These are phyloP conservation scores for Metarhizium robertsii DNA, from an alignment of 2,329 filamentous ascomycete genomes.

Conservation along the genomic window DNA sequence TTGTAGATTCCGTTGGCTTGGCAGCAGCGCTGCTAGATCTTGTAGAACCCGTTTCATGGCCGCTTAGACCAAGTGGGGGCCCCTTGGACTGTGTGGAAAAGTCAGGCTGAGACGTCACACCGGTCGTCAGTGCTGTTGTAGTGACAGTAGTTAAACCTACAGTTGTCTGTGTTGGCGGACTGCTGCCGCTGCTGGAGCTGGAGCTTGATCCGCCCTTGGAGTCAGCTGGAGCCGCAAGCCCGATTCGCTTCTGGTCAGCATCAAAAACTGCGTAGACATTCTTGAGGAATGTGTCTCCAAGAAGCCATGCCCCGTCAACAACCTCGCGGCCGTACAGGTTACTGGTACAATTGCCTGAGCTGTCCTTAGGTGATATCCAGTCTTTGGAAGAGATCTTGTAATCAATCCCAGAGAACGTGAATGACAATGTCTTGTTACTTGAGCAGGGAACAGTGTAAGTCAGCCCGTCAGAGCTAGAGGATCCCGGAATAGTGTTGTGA, in stretches of 20 bases:
- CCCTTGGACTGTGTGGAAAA: neutral
- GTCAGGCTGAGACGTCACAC: neutral
- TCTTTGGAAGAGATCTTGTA: conserved; percentile 63
- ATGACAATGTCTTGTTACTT: conserved; percentile 47
- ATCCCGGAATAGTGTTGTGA: conserved; percentile 58
- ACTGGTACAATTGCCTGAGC: conserved; percentile 49
- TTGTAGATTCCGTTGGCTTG: conserved; percentile 6
- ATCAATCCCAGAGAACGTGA: conserved; percentile 58
- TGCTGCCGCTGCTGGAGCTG: neutral
- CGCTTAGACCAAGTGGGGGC: conserved; percentile 10
- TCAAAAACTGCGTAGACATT: conserved; percentile 87
- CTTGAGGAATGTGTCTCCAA: conserved; percentile 80
- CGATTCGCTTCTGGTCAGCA: conserved; percentile 56
- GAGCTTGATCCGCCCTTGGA: neutral
- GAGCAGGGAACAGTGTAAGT: conserved; percentile 68
- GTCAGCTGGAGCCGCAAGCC: conserved; percentile 8
- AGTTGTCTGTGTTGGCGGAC: neutral
- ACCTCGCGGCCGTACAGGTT: conserved; percentile 67
- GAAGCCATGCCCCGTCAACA: conserved; percentile 60
- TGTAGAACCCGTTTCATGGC: conserved; percentile 10
- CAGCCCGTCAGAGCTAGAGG: conserved; percentile 44
- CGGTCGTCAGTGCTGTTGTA: conserved; percentile 1
- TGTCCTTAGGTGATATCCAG: conserved; percentile 48
- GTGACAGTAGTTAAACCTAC: neutral
- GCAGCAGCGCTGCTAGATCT: neutral